Evolutionary conservation across 140 eudicot species (phyloP), one percentile per base, ranked within the genome.

Genomic region (Eryngium alpinum): DNA sequence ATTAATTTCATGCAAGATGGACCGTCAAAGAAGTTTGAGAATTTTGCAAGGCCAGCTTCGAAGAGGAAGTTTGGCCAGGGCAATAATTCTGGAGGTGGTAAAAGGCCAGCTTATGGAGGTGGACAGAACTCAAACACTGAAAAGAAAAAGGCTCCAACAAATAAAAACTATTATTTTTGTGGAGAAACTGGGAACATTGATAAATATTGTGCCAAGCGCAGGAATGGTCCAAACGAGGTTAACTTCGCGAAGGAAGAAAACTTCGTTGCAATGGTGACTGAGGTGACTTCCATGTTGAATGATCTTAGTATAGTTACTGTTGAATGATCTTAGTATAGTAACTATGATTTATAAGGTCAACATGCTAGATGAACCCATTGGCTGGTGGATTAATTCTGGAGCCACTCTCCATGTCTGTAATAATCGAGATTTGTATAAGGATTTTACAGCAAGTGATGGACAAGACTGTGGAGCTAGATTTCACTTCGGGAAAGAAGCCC

Each of bases 401-500:
- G 84, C 69, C 4, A 81, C 84, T 27, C 31, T 81, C 27, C 84
- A 70, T 81, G 78, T 81, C 18, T 69, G 78, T 32, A 49, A 81
- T n/a, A 32, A 81, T 29, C 28, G 29, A 60, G 17, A 28, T 9
- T 7, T 10, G 70, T 81, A 69, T 46, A 81, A 81, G 28, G 33
- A n/a, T 72, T 81, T 67, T 32, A 19, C 27, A 69, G 69, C 25
- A 24, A 0, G 24, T 5, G 69, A 16, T 49, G 50, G 28, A 10
- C 33, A 71, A 27, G 70, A n/a, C 49, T 22, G 53, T 81, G 32
- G 84, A 81, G 21, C 43, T 81, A 5, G 14, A 69, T 3, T 81
- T 81, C 71, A 81, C 78, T 46, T 81, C 66, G 17, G 50, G 84
- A 31, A 70, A 81, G 44, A 81, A 81, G n/a, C n/a, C n/a, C n/a